Percentiles rank a stretch among this genome's conserved stretches.
These are phyloP conservation scores for Termitomyces sp. DNA, from an alignment of 768 basidiomycete species.

Conservation along the genomic window DNA sequence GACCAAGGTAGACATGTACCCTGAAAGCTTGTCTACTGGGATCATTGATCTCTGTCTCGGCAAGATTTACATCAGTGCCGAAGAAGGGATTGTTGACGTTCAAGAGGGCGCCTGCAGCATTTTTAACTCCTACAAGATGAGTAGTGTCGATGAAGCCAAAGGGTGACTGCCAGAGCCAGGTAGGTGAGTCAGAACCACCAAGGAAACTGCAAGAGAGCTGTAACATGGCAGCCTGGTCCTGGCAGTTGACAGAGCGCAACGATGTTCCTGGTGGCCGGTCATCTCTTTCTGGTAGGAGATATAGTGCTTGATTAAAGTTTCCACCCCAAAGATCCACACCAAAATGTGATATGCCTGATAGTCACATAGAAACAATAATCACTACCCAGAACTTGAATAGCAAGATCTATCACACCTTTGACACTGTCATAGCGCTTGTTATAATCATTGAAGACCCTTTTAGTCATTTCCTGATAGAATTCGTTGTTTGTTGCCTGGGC, in stretches of 20 bases:
- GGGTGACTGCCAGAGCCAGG: not conserved
- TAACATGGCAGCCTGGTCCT: not conserved
- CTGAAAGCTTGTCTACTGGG: not conserved
- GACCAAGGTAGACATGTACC: not conserved
- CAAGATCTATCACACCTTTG: not conserved
- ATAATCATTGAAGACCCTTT: not conserved
- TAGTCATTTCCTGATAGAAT: not conserved
- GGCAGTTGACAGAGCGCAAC: not conserved
- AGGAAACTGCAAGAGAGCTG: not conserved
- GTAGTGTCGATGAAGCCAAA: not conserved
- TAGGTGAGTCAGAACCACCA: not conserved
- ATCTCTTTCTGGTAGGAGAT: not conserved
- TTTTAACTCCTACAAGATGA: not conserved
- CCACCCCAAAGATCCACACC: not conserved
- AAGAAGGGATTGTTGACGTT: not conserved
- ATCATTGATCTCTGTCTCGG: not conserved
- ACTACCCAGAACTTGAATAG: not conserved
- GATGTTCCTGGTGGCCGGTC: not conserved
- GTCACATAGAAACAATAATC: not conserved
- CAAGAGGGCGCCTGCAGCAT: not conserved
- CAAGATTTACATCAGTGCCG: not conserved
- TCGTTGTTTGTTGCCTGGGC: not conserved
- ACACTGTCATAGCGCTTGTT: not conserved
- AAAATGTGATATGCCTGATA: not conserved
- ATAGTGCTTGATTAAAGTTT: not conserved